Conservation (phyloP, 495 filamentous ascomycete genomes). For the Terfezia claveryi region DNA sequence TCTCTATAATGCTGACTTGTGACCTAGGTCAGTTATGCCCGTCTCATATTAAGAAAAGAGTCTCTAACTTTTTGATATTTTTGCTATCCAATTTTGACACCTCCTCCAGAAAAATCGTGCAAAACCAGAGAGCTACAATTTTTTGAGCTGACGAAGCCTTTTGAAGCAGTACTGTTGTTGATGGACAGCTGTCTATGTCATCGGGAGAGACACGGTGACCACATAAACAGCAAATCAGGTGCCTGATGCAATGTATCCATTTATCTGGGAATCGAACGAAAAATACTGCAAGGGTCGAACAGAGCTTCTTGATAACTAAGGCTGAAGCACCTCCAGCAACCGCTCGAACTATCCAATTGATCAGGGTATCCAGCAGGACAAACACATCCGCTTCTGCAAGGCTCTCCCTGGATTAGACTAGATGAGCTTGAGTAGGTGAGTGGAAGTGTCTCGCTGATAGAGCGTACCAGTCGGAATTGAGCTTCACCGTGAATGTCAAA, state of each 20-base stretch:
- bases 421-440: neutral
- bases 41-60: slow-evolving; percentile 6
- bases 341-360: slow-evolving; percentile 41
- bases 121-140: slow-evolving; percentile 47
- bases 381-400: slow-evolving; percentile 38
- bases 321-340: slow-evolving; percentile 34
- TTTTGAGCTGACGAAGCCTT: slow-evolving; percentile 33
- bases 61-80: slow-evolving; percentile 30
- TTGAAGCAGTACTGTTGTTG: slow-evolving; percentile 30
- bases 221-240: slow-evolving; percentile 42
- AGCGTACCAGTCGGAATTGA: slow-evolving; percentile 58
- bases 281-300: slow-evolving; percentile 56
- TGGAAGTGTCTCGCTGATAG: neutral
- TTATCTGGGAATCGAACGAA: slow-evolving; percentile 47
- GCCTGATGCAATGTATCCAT: slow-evolving; percentile 47
- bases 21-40: slow-evolving; percentile 1
- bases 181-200: slow-evolving; percentile 28
- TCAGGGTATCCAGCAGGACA: slow-evolving; percentile 44
- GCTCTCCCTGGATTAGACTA: slow-evolving; percentile 26
- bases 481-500: slow-evolving; percentile 75
- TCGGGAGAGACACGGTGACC: slow-evolving; percentile 28
- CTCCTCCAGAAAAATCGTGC: slow-evolving; percentile 51
- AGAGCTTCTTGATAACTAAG: slow-evolving; percentile 63
- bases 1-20: slow-evolving; percentile 28
- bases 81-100: slow-evolving; percentile 40